Evolutionary conservation across 345 rosid genomes (phyloP), one percentile per base, ranked within the genome.

Genomic region (Excoecaria agallocha): DNA sequence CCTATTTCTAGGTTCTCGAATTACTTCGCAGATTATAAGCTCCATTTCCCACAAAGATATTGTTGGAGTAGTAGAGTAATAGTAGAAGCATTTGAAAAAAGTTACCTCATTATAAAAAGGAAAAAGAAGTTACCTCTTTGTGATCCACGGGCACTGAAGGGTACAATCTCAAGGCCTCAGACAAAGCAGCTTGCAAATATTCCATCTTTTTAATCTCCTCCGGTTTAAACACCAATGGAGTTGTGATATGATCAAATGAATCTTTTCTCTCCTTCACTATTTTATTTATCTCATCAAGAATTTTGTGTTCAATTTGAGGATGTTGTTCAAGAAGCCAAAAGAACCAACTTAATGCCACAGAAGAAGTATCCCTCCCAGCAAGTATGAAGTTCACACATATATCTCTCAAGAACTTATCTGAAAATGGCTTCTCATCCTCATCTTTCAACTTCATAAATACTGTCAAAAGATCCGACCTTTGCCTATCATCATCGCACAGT

Each of bases 101-200:
- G n/a, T n/a, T n/a, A n/a, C n/a, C n/a, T n/a, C n/a, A n/a, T n/a
- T n/a, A n/a, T n/a, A n/a, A n/a, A n/a, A n/a, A n/a, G n/a, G n/a
- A n/a, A n/a, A n/a, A n/a, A 24, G 1, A 13, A 12, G 15, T 88
- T 85, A 95, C 99, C 97, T 95, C 98, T 75, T 95, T 95, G 85
- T 90, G 98, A 79, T 95, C 99, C 10, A 93, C 85, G 0, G 99
- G 99, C 20, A 95, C 99, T 0, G 99, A 95, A 83, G 99, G 99
- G 78, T 93, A 93, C 79, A 95, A 63, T 77, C 99, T 86, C 54
- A 95, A 86, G 78, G 97, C 86, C 79, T 95, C 99, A 19, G 99
- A 93, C 72, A 93, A 78, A 24, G 99, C 91, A 79, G 98, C 99
- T 59, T 91, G 99, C 71, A 95, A 74, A 75, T 93, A 95, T n/a